These are phyloP conservation scores for Delitschia confertaspora DNA, from an alignment of 495 filamentous ascomycete genomes.

Conservation along the genomic window DNA sequence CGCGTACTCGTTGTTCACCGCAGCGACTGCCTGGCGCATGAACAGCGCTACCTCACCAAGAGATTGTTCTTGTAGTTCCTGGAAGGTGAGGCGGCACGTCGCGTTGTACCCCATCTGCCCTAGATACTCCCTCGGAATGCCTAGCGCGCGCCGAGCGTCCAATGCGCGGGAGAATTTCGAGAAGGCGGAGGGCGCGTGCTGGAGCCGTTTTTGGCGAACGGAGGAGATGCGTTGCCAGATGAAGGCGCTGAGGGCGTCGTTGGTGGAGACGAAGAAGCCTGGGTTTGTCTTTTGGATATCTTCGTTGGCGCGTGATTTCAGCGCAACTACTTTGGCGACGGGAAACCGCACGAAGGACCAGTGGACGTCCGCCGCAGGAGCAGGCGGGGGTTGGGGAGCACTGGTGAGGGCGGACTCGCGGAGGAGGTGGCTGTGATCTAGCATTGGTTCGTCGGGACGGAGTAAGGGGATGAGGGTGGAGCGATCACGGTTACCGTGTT, in stretches of 20 bases:
- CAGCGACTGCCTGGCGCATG: too few relatives aligned
- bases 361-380: constrained; percentile 24
- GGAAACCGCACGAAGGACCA: constrained; percentile 43
- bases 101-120: too few relatives aligned
- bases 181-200: constrained; percentile 30
- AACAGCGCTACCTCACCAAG: too few relatives aligned
- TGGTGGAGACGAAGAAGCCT: constrained; percentile 34
- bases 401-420: not conserved
- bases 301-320: constrained; percentile 39
- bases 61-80: too few relatives aligned
- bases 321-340: constrained; percentile 28
- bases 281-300: constrained; percentile 17
- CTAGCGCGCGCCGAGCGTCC: constrained; percentile 41
- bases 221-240: constrained; percentile 44
- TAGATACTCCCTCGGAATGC: constrained; percentile 39
- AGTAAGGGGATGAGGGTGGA: constrained; percentile 38
- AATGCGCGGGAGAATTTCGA: constrained; percentile 44
- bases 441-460: constrained; percentile 22
- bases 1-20: too few relatives aligned
- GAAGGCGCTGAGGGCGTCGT: constrained; percentile 47
- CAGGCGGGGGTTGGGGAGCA: constrained; percentile 18
- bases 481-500: constrained; percentile 40
- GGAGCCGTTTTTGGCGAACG: constrained; percentile 39
- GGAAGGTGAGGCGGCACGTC: too few relatives aligned
- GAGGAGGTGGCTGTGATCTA: not conserved